Base-by-base conservation (phyloP, 2,329 filamentous ascomycete genomes). In the Pestalotiopsis sp. region DNA sequence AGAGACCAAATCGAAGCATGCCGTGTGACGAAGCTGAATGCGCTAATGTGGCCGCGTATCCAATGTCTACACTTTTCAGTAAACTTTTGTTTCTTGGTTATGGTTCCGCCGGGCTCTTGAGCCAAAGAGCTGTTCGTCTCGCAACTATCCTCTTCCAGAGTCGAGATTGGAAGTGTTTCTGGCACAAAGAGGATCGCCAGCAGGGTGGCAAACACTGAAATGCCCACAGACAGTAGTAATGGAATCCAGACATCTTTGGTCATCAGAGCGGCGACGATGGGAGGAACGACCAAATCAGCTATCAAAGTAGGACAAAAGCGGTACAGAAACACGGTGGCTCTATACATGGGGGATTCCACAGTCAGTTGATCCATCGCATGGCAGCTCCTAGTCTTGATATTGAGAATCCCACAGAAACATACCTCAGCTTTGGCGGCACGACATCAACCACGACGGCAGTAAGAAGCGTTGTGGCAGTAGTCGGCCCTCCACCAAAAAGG, bases 311-410 rank as follows among this genome's bases (percentile, higher is more conserved):
- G 25, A n/a, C 63, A 65, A 17, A 65, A 65, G 12, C 63, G 63
- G 31, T 65, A 65, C 25, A 65, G 20, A 36, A 65, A 65, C 27
- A 57, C 63, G 7, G 63, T 65, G 31, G 41, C 52, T 36, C 63
- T 65, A 31, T 14, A 25, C 7, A 39, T 14, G 3, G 13, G 2
- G n/a, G 38, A 12, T 9, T 49, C 25, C 4, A 6, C 5, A 52
- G n/a, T 45, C 7, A 64, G 38, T 31, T 12, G 11, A 31, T 17
- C 6, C 17, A 14, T 39, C 11, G 12, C n/a, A 9, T 13, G 45
- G 14, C 45, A 52, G n/a, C 55, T 7, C 17, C 5, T 4, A 27
- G 23, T 25, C 12, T 13, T 59, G 55, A 27, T n/a, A 20, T n/a
- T n/a, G 23, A 13, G n/a, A 59, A 59, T 23, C 14, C 14, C 4